Evolutionary conservation across 2,329 filamentous ascomycete species (phyloP), one percentile per base, ranked within the genome.

Genomic region (Dactylellina sp.): DNA sequence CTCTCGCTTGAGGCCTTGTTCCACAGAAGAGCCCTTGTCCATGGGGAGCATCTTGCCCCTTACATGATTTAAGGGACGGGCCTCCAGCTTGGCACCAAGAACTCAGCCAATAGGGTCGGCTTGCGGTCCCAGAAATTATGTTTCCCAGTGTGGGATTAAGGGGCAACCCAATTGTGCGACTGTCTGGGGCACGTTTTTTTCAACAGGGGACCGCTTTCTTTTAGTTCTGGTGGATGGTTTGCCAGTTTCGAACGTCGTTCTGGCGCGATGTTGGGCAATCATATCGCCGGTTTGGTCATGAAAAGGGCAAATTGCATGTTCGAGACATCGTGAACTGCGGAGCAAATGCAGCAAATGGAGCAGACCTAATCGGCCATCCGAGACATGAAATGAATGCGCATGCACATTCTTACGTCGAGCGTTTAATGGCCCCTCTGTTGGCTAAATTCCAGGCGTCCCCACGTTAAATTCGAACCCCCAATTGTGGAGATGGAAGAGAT

Each of bases 31-130:
- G 18, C 42, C 53, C 62, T 53, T 68, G 63, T 68, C 63, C 55
- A 60, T 64, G 59, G 62, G n/a, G 66, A 50, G 53, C 59, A 59
- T 60, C 60, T 64, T n/a, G 53, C 68, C 68, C 68, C 68, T 72
- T 59, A 72, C 68, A 72, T 72, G 68, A 72, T 72, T 72, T 72
- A 57, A 72, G 68, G 68, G 60, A 65, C 68, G 61, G 57, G 42
- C 42, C 44, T 60, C 25, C 24, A 32, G 18, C 65, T 71, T 71
- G 65, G 65, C 60, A 53, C 39, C 18, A 24, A 39, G 9, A 22
- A 5, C 47, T 3, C 60, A 65, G 46, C 68, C 60, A 65, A 65
- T 72, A 18, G 59, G 60, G 25, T 14, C 20, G 24, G 55, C 47
- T 64, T 64, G 68, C 52, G 50, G 53, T 14, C 50, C 60, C 52